Evolutionary conservation across 176 grass and related monocot genomes (phyloP).

Genomic region (Cenchrus americanus): DNA sequence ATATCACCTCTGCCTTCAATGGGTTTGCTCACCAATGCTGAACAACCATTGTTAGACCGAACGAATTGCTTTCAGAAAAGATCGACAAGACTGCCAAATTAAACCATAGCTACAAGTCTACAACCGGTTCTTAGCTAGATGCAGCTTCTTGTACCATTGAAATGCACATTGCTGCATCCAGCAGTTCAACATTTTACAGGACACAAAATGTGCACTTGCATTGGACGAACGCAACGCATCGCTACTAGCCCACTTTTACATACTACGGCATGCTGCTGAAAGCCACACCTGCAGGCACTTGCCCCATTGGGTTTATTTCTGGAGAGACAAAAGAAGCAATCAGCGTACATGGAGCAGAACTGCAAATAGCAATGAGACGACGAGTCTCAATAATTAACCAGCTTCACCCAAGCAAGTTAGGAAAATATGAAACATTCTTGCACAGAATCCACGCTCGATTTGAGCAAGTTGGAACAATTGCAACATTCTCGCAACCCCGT

Average conservation of each 20-base stretch:
- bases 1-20: no score
- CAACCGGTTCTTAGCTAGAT: no score
- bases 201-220: not conserved
- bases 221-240: not conserved
- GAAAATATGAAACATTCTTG: not conserved
- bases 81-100: no score
- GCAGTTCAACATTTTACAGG: not conserved
- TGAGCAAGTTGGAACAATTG: not conserved
- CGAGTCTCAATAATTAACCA: not conserved
- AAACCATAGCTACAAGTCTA: no score
- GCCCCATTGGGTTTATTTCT: slow-evolving; percentile 90
- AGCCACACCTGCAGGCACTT: slow-evolving; percentile 63
- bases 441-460: not conserved
- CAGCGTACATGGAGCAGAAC: not conserved
- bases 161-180: not conserved
- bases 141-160: no score
- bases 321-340: slow-evolving; percentile 19
- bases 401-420: not conserved
- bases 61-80: no score
- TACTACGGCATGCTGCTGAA: not conserved
- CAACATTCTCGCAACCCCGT: not conserved
- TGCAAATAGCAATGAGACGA: not conserved
- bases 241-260: not conserved
- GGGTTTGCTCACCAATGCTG: no score
- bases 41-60: no score